Evolutionary conservation across 768 basidiomycete genomes (phyloP).

Genomic region (Mycena epipterygia): DNA sequence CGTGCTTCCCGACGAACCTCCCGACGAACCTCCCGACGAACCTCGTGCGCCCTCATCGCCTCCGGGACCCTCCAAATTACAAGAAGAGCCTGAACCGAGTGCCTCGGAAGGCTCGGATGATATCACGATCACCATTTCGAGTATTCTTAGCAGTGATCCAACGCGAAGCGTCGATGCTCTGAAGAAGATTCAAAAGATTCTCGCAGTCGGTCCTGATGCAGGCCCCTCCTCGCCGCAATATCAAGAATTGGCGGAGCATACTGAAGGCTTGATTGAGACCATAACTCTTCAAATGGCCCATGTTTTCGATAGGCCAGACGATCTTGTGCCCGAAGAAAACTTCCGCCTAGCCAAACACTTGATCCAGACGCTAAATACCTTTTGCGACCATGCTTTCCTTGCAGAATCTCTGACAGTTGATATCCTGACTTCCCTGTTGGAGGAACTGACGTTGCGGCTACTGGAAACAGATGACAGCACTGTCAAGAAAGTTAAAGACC

Average conservation of each 20-base stretch:
- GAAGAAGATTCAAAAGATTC: slow-evolving; percentile 91
- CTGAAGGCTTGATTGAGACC: slow-evolving; percentile 89
- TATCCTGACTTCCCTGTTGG: slow-evolving; percentile 87
- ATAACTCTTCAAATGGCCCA: slow-evolving; percentile 93
- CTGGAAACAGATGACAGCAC: slow-evolving; percentile 93
- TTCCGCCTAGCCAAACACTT: slow-evolving; percentile 97
- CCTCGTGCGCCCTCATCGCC: slow-evolving; percentile 26
- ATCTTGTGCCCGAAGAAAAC: slow-evolving; percentile 80
- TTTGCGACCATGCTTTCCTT: slow-evolving; percentile 91
- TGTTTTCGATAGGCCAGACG: slow-evolving; percentile 87
- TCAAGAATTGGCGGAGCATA: slow-evolving; percentile 82
- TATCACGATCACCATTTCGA: slow-evolving; percentile 87
- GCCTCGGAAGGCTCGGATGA: slow-evolving; percentile 61
- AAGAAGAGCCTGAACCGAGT: slow-evolving; percentile 52
- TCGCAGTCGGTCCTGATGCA: slow-evolving; percentile 81
- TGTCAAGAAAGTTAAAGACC: slow-evolving; percentile 88
- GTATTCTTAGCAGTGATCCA: slow-evolving; percentile 90
- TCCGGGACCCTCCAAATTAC: slow-evolving; percentile 18
- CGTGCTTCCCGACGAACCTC: slow-evolving; percentile 36
- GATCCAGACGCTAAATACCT: slow-evolving; percentile 95
- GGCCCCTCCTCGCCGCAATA: slow-evolving; percentile 79
- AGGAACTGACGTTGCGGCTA: slow-evolving; percentile 91
- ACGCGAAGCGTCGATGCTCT: slow-evolving; percentile 91
- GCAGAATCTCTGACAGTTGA: slow-evolving; percentile 90
- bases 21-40: slow-evolving; percentile 36